phyloP scores from a whole-genome alignment of 805 yeast genomes.

The Cyberlindnera sargentensis region DNA sequence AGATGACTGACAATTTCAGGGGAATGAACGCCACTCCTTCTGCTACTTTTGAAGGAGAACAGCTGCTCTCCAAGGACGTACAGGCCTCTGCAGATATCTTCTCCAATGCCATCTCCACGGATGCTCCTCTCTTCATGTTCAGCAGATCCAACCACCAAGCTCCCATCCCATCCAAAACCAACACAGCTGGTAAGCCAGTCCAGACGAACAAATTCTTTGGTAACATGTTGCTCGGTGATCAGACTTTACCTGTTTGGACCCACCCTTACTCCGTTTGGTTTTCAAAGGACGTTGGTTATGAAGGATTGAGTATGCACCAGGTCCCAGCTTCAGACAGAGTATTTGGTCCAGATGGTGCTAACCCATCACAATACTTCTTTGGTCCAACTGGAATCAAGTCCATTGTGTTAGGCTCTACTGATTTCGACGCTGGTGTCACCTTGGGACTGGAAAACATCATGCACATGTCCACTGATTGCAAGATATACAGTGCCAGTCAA shows the following conservation, averaged over 20 bases:
- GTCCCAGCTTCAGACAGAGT: constrained; percentile 53
- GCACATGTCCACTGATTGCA: constrained; percentile 29
- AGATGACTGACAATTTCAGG: background rate
- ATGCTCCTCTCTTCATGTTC: constrained; percentile 39
- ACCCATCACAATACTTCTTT: constrained; percentile 55
- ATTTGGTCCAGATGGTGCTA: constrained; percentile 56
- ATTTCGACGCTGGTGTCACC: constrained; percentile 27
- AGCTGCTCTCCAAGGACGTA: background rate
- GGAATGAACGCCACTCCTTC: background rate
- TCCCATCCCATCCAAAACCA: constrained; percentile 21
- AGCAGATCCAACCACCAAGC: constrained; percentile 23
- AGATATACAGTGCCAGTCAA: constrained; percentile 18
- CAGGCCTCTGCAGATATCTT: constrained; percentile 28
- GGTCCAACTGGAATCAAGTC: constrained; percentile 63
- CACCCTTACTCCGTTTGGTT: constrained; percentile 78
- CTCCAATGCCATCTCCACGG: constrained; percentile 33
- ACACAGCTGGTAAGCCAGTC: constrained; percentile 33
- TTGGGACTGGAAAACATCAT: constrained; percentile 25
- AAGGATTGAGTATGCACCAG: constrained; percentile 66
- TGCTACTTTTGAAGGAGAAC: constrained; percentile 1
- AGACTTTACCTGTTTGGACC: constrained; percentile 68
- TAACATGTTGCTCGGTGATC: constrained; percentile 60
- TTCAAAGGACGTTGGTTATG: constrained; percentile 37
- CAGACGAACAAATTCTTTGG: constrained; percentile 78
- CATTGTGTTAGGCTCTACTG: constrained; percentile 41